Base-by-base conservation (phyloP, 2,329 filamentous ascomycete species). In the Fusarium annulatum region DNA sequence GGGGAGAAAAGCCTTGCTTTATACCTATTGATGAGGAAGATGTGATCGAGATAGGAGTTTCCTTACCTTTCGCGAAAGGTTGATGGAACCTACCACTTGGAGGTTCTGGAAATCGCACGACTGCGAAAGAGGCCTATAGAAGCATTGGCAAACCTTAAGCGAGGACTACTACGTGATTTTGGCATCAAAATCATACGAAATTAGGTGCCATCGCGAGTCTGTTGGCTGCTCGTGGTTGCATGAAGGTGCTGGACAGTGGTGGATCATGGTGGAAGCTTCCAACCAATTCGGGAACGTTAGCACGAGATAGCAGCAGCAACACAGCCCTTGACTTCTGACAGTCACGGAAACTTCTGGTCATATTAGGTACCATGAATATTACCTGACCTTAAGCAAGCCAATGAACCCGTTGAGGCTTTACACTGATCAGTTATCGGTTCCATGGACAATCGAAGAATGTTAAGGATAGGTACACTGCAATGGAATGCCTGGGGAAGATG, bases 31-130 rank as follows among this genome's bases (percentile, higher is more conserved):
- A 66, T 57, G 61, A 36, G 41, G 49, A 49, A 55, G 39, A 55
- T 33, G 45, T 53, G 64, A 67, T 64, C 28, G 39, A 53, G 51
- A 64, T 57, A 38, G 63, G 46, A 45, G 60, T 34, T 76, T 79
- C 73, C 51, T 43, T 61, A 42, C 49, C 38, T 60, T 76, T 74
- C 60, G 66, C 33, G 64, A 73, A 77, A 58, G 49, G 49, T 76
- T 71, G 55, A 55, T 58, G 55, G 71, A 72, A 30, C 51, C 58
- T 61, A 46, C 56, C 52, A 68, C 73, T 64, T 48, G 69, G 63
- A 59, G 58, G 23, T 78, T 79, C 72, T 76, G 70, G 76, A 80
- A 81, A 52, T 61, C 51, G 36, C 71, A 46, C 48, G 74, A 74
- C 61, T 26, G 14, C 46, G 21, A 28, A 21, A 52, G 66, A 69